Evolutionary conservation across 371 early-diverging fungal species (phyloP).

Genomic region (Lichtheimia hyalospora): DNA sequence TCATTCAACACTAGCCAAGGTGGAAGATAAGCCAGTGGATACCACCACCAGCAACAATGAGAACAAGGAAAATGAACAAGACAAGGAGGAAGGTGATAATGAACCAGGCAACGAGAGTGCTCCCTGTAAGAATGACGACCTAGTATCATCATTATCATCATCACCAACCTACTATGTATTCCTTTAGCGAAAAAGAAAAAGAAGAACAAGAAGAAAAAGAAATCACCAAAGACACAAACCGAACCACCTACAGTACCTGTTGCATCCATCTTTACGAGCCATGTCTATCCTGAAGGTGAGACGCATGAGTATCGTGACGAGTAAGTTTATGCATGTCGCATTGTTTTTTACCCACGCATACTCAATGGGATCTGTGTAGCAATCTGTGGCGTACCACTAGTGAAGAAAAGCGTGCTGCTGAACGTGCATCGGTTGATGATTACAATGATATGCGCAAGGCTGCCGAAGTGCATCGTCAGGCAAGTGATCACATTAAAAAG

Average conservation of each 20-base stretch:
- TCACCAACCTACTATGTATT: too few species aligned
- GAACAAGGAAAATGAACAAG: too few species aligned
- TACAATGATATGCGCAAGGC: constrained; percentile 87
- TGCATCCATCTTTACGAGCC: constrained; percentile 70
- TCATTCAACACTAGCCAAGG: too few species aligned
- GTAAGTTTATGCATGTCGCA: constrained; percentile 29
- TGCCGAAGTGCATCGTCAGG: constrained; percentile 92
- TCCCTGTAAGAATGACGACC: too few species aligned
- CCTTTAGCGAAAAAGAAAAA: constrained; percentile 58
- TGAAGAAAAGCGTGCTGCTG: constrained; percentile 78
- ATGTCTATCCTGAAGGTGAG: constrained; percentile 75
- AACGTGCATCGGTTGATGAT: constrained; percentile 60
- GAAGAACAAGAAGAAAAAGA: constrained; percentile 73
- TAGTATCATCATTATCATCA: too few species aligned
- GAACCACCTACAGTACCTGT: constrained; percentile 80
- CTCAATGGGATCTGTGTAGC: constrained; percentile 26
- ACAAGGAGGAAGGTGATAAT: too few species aligned
- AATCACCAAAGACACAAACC: constrained; percentile 63
- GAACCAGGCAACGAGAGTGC: too few species aligned
- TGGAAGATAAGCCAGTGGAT: too few species aligned
- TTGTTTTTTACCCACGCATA: neutral
- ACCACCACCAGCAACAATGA: too few species aligned
- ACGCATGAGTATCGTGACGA: constrained; percentile 76
- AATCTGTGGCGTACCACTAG: constrained; percentile 78
- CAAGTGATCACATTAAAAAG: constrained; percentile 6